Conservation (phyloP, 345 rosid species). For the Lenwebbia sp. region DNA sequence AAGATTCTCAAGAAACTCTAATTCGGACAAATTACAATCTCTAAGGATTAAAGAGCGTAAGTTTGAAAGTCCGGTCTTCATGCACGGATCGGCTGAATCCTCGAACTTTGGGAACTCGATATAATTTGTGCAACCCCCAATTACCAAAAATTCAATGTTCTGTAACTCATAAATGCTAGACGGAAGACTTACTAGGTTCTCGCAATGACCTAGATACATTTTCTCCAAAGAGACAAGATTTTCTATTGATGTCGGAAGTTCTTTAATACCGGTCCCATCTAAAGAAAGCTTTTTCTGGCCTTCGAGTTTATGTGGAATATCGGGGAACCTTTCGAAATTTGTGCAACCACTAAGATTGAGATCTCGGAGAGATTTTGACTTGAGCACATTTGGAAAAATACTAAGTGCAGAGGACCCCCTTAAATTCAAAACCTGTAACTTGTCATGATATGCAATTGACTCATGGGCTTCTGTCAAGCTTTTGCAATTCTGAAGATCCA, state of each 20-base stretch:
- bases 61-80: neutral
- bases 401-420: neutral
- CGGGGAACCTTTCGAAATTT: neutral
- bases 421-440: neutral
- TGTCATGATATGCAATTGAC: neutral
- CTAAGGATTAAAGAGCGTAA: accelerated
- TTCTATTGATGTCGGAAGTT: neutral
- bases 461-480: neutral
- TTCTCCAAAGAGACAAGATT: neutral
- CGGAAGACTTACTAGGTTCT: neutral
- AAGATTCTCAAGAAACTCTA: neutral
- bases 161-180: neutral
- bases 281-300: neutral
- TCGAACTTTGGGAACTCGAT: neutral
- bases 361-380: neutral
- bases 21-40: neutral
- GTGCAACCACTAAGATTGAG: accelerated
- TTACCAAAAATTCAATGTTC: too few relatives aligned
- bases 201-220: too few relatives aligned
- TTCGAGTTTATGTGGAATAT: neutral
- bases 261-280: too few relatives aligned
- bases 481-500: neutral
- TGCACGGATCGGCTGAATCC: neutral
- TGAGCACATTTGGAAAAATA: neutral
- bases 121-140: too few relatives aligned